Percentiles rank a stretch among this genome's conserved stretches.
phyloP scores from a whole-genome alignment of 2,329 filamentous ascomycete species.

The Ophiocordyceps australis region DNA sequence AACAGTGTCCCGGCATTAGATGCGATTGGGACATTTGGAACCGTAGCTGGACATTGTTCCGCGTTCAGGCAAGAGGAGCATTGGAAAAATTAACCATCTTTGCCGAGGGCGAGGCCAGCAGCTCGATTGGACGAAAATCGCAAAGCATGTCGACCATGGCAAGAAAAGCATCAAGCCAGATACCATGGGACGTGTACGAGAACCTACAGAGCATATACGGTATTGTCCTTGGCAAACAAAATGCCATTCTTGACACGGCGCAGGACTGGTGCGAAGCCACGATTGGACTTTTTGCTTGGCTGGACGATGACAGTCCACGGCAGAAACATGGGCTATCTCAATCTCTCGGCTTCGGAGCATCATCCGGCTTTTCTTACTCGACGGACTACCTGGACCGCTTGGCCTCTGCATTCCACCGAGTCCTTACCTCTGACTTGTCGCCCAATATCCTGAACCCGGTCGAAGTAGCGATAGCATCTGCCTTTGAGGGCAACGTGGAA shows the following conservation, averaged over 20 bases:
- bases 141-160: slow-evolving; percentile 44
- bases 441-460: slow-evolving; percentile 60
- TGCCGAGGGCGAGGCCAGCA: slow-evolving; percentile 44
- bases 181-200: slow-evolving; percentile 84
- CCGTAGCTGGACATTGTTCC: slow-evolving; percentile 69
- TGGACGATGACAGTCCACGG: slow-evolving; percentile 56
- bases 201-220: slow-evolving; percentile 66
- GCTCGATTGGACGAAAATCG: slow-evolving; percentile 19
- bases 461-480: slow-evolving; percentile 66
- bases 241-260: slow-evolving; percentile 57
- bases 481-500: slow-evolving; percentile 69
- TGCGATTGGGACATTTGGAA: slow-evolving; percentile 71
- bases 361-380: slow-evolving; percentile 27
- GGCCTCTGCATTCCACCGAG: slow-evolving; percentile 50
- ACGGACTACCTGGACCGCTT: slow-evolving; percentile 61
- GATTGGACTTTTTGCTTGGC: slow-evolving; percentile 73
- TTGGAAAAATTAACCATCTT: slow-evolving; percentile 57
- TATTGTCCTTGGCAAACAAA: slow-evolving; percentile 57
- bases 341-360: slow-evolving; percentile 16
- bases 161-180: slow-evolving; percentile 65
- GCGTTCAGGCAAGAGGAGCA: slow-evolving; percentile 52
- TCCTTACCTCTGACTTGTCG: slow-evolving; percentile 51
- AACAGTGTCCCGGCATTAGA: slow-evolving; percentile 50
- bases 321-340: slow-evolving; percentile 21
- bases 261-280: slow-evolving; percentile 90